Percentiles rank a stretch among this genome's conserved stretches.
phyloP scores from a whole-genome alignment of 805 yeast genomes.

The Wickerhamiella brachini region DNA sequence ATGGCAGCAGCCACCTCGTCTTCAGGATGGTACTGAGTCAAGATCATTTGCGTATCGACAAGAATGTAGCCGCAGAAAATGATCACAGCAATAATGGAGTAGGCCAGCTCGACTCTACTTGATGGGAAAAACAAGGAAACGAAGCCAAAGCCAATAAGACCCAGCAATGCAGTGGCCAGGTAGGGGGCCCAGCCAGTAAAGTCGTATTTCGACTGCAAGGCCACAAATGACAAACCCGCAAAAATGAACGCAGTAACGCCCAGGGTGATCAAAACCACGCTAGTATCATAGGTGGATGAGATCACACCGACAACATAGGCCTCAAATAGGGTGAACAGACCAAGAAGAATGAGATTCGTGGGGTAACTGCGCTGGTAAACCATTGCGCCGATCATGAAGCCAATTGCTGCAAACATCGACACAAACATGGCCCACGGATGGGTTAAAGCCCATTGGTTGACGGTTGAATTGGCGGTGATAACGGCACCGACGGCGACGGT shows the following conservation, averaged over 20 bases:
- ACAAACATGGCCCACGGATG: constrained; percentile 48
- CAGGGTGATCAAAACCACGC: constrained; percentile 55
- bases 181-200: constrained; percentile 54
- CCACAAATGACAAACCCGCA: constrained; percentile 62
- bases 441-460: constrained; percentile 40
- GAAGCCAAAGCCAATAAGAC: constrained; percentile 57
- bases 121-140: constrained; percentile 55
- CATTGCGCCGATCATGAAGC: constrained; percentile 48
- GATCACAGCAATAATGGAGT: constrained; percentile 61
- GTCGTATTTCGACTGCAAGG: constrained; percentile 66
- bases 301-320: constrained; percentile 58
- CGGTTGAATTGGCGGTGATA: constrained; percentile 32
- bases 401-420: constrained; percentile 45
- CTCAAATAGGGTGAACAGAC: constrained; percentile 60
- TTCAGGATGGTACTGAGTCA: constrained; percentile 64
- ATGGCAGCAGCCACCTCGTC: constrained; percentile 78
- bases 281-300: constrained; percentile 48
- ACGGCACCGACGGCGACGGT: constrained; percentile 47
- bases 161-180: constrained; percentile 44
- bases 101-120: constrained; percentile 44
- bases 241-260: constrained; percentile 56
- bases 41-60: constrained; percentile 68
- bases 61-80: constrained; percentile 59
- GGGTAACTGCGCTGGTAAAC: constrained; percentile 58
- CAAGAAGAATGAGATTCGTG: constrained; percentile 43